A percentile compares a stretch with the other conserved stretches of the same genome.
Conservation (phyloP, 306 rosid genomes). For the Begonia fuchsioides region DNA sequence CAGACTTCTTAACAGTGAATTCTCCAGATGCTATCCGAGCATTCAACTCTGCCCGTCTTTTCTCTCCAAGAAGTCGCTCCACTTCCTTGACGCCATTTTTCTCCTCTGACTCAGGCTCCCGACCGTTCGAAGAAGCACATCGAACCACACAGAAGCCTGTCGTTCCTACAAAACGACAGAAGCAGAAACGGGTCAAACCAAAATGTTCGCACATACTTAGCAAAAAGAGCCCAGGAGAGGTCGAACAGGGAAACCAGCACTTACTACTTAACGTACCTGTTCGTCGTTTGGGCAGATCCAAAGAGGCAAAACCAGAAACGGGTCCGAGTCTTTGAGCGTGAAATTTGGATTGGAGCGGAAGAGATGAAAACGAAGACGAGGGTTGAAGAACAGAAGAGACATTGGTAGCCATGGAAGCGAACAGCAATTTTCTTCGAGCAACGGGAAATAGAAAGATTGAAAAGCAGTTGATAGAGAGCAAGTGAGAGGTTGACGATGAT, state of each 20-base stretch:
- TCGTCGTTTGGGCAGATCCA: conserved; percentile 15
- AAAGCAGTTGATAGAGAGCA: neutral
- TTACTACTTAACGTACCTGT: conserved; percentile 24
- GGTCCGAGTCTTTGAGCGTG: conserved; percentile 16
- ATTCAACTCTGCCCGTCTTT: conserved; percentile 50
- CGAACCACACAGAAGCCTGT: conserved; percentile 19
- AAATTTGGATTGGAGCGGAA: conserved; percentile 13
- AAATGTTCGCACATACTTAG: no score
- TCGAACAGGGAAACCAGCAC: neutral
- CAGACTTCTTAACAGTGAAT: conserved; percentile 30
- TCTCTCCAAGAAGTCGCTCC: conserved; percentile 30
- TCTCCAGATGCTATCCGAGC: conserved; percentile 73
- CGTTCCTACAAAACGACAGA: conserved; percentile 12
- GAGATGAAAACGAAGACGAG: conserved; percentile 25
- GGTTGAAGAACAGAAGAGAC: conserved; percentile 28
- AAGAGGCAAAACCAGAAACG: conserved; percentile 12
- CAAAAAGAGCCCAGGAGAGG: no score
- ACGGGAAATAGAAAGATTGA: neutral
- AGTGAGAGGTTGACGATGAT: neutral
- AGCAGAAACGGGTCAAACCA: neutral
- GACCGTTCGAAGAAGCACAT: conserved; percentile 68
- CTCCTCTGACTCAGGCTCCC: conserved; percentile 34
- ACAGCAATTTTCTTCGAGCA: neutral
- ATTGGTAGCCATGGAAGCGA: conserved; percentile 37
- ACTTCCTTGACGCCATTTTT: conserved; percentile 18